Evolutionary conservation across 345 rosid genomes (phyloP), one percentile per base, ranked within the genome.

Genomic region (Murraya koenigii): DNA sequence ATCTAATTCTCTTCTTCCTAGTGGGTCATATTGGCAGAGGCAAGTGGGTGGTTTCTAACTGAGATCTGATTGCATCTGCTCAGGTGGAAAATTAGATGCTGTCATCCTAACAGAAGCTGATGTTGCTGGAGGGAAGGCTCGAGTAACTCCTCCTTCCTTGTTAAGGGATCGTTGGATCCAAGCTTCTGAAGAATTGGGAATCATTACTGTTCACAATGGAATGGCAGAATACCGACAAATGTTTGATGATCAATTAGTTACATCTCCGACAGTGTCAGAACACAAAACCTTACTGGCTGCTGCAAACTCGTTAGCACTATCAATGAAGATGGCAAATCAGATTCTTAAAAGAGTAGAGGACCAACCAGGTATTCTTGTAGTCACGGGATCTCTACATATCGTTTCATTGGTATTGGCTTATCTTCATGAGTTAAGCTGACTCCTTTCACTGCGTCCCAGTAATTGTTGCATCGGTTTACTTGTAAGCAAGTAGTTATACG

Each of bases 81-180:
- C 90, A 90, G 94, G 88, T 58, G 52, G 77, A 59, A 84, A 79
- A 77, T 63, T 91, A 78, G 94, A 88, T 76, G 94, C 87, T 7
- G 92, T 88, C 63, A 49, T 89, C 76, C 47, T 92, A 69, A 94
- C 97, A 35, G 98, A 96, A 85, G 88, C 85, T 26, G 85, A 88
- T 52, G 89, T 96, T 32, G 94, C 89, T 3, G 97, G 97, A 77
- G 90, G 85, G 44, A 86, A 83, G 71, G 82, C 85, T 71, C 91
- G 98, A 79, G 87, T 92, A 55, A 89, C 95, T 25, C 30, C 88
- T 1, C 86, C 88, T 28, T 49, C 86, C 14, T 76, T 80, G 74
- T 79, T 94, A 81, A 85, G 85, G 72, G 93, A 92, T 65, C 72
- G 75, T 80, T 92, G 99, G 98, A 72, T 86, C 76, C 91, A 82